phyloP scores from a whole-genome alignment of 805 yeast species.

The Metschnikowia continentalis region DNA sequence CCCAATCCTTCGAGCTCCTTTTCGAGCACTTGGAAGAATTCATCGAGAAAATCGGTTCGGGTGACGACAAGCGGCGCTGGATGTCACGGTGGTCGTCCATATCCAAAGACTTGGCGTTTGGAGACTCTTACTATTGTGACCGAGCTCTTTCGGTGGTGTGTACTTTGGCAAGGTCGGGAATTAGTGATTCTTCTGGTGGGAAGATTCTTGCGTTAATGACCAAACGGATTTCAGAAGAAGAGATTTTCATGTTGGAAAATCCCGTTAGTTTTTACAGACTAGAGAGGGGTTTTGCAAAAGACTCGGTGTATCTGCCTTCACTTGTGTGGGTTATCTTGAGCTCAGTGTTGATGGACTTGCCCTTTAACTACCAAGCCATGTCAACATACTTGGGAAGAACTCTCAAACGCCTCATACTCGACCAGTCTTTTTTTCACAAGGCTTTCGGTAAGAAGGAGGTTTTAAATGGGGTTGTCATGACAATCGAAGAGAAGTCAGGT shows the following conservation, averaged over 20 bases:
- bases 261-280: constrained; percentile 46
- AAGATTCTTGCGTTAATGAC: constrained; percentile 26
- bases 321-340: constrained; percentile 43
- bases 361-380: constrained; percentile 15
- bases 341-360: constrained; percentile 8
- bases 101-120: constrained; percentile 60
- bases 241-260: constrained; percentile 35
- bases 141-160: constrained; percentile 70
- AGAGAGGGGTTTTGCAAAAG: constrained; percentile 44
- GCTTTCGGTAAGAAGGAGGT: constrained; percentile 29
- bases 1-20: constrained; percentile 52
- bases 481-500: constrained; percentile 41
- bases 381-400: constrained; percentile 23
- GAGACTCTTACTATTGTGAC: constrained; percentile 56
- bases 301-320: constrained; percentile 44
- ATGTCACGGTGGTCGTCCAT: constrained; percentile 61
- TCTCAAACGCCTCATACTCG: constrained; percentile 23
- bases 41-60: constrained; percentile 45
- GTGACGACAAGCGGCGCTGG: constrained; percentile 51
- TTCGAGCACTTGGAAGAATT: constrained; percentile 53
- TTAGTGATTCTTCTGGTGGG: constrained; percentile 49
- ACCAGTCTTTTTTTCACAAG: constrained; percentile 22
- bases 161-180: constrained; percentile 58
- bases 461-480: constrained; percentile 39
- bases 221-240: constrained; percentile 12